Percentiles rank a stretch among this genome's conserved stretches.
Conservation (phyloP, 164 flowering plant genomes). For the Nelumbo lutea region DNA sequence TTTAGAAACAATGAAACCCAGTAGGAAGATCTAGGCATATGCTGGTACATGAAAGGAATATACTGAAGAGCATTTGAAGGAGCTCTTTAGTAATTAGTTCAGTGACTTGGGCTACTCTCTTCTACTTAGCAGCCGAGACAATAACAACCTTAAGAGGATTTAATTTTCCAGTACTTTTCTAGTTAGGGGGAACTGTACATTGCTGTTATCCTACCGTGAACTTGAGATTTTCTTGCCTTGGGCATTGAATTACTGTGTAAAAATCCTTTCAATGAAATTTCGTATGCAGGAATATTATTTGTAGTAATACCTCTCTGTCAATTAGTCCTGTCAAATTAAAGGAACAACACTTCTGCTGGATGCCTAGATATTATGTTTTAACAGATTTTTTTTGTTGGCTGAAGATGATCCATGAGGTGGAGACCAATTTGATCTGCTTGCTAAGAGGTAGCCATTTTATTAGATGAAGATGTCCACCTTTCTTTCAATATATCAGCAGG, state of each 20-base stretch:
- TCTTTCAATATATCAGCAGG: too few species aligned
- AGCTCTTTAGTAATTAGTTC: not conserved
- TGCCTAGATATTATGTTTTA: too few species aligned
- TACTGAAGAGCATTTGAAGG: not conserved
- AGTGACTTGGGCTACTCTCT: not conserved
- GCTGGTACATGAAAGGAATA: not conserved
- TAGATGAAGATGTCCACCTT: too few species aligned
- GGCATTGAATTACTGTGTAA: not conserved
- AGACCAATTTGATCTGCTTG: too few species aligned
- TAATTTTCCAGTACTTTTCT: not conserved
- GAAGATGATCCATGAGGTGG: too few species aligned
- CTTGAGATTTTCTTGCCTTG: not conserved
- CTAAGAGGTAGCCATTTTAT: too few species aligned
- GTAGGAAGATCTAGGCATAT: not conserved
- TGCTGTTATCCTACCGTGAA: not conserved
- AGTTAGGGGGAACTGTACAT: not conserved
- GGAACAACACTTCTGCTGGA: too few species aligned
- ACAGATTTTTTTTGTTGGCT: too few species aligned
- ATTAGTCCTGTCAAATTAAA: too few species aligned
- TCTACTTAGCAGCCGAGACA: not conserved
- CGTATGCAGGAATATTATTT: too few species aligned
- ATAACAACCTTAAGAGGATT: not conserved
- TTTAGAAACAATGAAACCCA: not conserved
- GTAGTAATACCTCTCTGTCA: too few species aligned
- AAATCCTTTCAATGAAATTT: too few species aligned